Evolutionary conservation across 306 rosid species (phyloP), one percentile per base, ranked within the genome.

Genomic region (Casuarina glauca): DNA sequence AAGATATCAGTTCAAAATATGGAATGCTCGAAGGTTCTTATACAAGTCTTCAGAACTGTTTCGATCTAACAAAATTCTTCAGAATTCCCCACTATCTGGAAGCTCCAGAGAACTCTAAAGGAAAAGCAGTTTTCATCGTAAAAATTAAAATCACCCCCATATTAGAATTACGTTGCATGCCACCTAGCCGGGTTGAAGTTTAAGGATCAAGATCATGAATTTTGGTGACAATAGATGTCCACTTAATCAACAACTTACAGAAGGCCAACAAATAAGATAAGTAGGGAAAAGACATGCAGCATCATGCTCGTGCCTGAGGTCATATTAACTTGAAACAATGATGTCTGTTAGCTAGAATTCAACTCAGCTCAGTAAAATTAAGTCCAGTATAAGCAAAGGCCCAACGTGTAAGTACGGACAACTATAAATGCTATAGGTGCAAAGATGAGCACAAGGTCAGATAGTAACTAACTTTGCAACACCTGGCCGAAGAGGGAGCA

Each of bases 401-500:
- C 51, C 62, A 69, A 39, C 32, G 7, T 35, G 9, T 42, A 52
- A 16, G 9, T 11, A 49, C 12, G 11, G 16, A 9, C 38, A 67
- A 68, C 57, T 3, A 66, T 20, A 11, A 55, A 67, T 2, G 0
- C 49, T 52, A 72, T 39, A 15, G 19, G 64, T n/a, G 17, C 64
- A 48, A 32, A 51, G 52, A 75, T 42, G 72, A 66, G 85, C 43
- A 73, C 78, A 85, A 79, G 80, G 64, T 44, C 64, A 82, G 88
- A 74, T 53, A 78, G 89, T 81, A 83, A 91, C 96, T 73, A 81
- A 95, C 97, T 93, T 95, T 84, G 93, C 98, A 79, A 95, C 99
- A 62, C 99, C 97, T 15, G 99, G 97, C 39, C 96, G 94, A 85
- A 95, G 97, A 78, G 99, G 98, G 80, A 95, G 85, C 78, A 93